phyloP scores from a whole-genome alignment of 108 stramenopile genomes.

The Discostella stelligeroides region DNA sequence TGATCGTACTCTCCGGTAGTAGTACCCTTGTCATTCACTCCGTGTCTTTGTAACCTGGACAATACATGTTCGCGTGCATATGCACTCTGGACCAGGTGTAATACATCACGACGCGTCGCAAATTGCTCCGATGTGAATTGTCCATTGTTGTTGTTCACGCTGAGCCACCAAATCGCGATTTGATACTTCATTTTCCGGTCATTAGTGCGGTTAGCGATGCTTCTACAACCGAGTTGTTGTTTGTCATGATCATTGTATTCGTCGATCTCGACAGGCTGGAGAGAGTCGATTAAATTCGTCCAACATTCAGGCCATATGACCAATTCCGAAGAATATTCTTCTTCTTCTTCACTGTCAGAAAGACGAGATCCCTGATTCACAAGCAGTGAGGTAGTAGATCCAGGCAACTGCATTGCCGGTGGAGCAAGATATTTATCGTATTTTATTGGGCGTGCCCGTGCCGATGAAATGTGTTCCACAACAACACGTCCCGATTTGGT shows the following conservation, averaged over 20 bases:
- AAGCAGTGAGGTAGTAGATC: not conserved
- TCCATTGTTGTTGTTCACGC: slow-evolving; percentile 57
- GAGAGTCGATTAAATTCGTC: slow-evolving; percentile 52
- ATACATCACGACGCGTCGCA: slow-evolving; percentile 38
- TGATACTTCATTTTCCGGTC: slow-evolving; percentile 19
- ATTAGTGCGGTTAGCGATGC: not conserved
- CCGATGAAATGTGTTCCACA: slow-evolving; percentile 12
- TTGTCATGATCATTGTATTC: too few relatives aligned
- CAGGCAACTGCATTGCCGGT: slow-evolving; percentile 10
- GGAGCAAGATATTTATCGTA: slow-evolving; percentile 45
- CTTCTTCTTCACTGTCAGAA: not conserved
- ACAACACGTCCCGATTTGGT: not conserved
- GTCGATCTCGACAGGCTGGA: slow-evolving; percentile 6
- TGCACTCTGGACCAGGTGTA: slow-evolving; percentile 59
- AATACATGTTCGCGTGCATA: slow-evolving; percentile 51
- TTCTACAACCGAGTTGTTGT: too few relatives aligned
- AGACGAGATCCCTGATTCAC: too few relatives aligned
- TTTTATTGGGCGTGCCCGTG: slow-evolving; percentile 17
- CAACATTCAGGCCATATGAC: slow-evolving; percentile 65
- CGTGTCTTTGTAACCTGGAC: slow-evolving; percentile 4
- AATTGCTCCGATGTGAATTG: slow-evolving; percentile 29
- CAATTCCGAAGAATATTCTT: slow-evolving; percentile 28
- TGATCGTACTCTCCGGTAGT: not conserved
- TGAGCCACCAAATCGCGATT: slow-evolving; percentile 62
- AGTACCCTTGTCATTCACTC: slow-evolving; percentile 2